Evolutionary conservation across 2,329 filamentous ascomycete species (phyloP).

Genomic region (Botrytis pseudocinerea): DNA sequence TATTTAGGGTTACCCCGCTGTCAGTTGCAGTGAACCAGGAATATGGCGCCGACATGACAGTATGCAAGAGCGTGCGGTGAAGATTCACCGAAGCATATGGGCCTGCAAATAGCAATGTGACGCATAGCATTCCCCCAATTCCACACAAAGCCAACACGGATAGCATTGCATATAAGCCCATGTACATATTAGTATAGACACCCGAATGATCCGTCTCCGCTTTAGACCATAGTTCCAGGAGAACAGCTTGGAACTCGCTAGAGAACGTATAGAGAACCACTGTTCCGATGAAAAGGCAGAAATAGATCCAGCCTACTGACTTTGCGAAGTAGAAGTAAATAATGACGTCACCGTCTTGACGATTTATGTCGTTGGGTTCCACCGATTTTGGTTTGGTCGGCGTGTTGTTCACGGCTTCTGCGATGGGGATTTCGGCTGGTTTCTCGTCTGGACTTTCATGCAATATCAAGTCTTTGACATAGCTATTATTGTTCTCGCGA

Average conservation of each 20-base stretch:
- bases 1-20: constrained; percentile 8
- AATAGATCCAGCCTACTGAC: constrained; percentile 11
- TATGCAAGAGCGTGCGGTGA: constrained; percentile 50
- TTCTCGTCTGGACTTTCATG: background rate
- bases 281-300: background rate
- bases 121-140: background rate
- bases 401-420: background rate
- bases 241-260: constrained; percentile 8
- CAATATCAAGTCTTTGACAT: constrained; percentile 11
- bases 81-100: constrained; percentile 38
- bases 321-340: constrained; percentile 20
- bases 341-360: constrained; percentile 14
- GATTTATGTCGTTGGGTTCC: background rate
- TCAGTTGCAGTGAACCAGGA: constrained; percentile 26
- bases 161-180: constrained; percentile 13
- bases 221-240: background rate
- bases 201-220: background rate
- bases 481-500: constrained; percentile 4
- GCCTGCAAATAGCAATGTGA: background rate
- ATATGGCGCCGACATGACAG: constrained; percentile 47
- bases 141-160: constrained; percentile 6
- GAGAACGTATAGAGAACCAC: background rate
- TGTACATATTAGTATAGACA: background rate
- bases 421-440: background rate
- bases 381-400: background rate